Percentiles rank a stretch among this genome's conserved stretches.
Conservation (phyloP, 176 grass and related monocot species). For the Ensete ventricosum region DNA sequence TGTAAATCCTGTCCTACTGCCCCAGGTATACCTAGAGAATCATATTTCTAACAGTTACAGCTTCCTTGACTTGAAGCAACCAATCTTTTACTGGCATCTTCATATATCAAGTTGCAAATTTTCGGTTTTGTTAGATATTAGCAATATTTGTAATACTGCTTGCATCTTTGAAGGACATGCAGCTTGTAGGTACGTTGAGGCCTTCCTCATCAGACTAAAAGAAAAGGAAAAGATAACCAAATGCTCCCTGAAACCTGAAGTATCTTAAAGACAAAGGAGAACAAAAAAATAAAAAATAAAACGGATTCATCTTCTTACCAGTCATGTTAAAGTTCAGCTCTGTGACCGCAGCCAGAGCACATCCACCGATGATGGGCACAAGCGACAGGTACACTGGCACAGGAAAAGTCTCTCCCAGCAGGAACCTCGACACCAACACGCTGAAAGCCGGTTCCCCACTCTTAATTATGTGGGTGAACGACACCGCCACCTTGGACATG, state of each 20-base stretch:
- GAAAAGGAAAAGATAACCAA: not conserved
- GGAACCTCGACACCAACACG: slow-evolving; percentile 71
- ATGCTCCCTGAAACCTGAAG: no score
- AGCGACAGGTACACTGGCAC: slow-evolving; percentile 75
- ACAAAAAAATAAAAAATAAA: not conserved
- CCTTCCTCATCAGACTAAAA: no score
- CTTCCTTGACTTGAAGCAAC: no score
- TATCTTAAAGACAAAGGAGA: not conserved
- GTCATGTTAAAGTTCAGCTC: slow-evolving; percentile 90
- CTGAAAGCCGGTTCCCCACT: slow-evolving; percentile 92
- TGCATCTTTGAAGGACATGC: no score
- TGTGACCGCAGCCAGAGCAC: slow-evolving; percentile 68
- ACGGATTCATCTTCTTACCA: slow-evolving; percentile 39
- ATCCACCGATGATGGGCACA: slow-evolving; percentile 82
- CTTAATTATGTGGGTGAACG: slow-evolving; percentile 96
- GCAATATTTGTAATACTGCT: no score
- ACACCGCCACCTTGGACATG: slow-evolving; percentile 97
- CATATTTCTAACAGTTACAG: no score
- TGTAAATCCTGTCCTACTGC: no score
- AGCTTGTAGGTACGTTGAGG: no score
- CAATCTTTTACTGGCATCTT: no score
- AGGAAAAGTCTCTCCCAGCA: slow-evolving; percentile 79
- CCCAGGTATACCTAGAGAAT: no score
- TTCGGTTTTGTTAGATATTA: no score
- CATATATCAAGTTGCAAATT: no score